Conservation (phyloP, 768 basidiomycete species). For the Termitomyces sp. region DNA sequence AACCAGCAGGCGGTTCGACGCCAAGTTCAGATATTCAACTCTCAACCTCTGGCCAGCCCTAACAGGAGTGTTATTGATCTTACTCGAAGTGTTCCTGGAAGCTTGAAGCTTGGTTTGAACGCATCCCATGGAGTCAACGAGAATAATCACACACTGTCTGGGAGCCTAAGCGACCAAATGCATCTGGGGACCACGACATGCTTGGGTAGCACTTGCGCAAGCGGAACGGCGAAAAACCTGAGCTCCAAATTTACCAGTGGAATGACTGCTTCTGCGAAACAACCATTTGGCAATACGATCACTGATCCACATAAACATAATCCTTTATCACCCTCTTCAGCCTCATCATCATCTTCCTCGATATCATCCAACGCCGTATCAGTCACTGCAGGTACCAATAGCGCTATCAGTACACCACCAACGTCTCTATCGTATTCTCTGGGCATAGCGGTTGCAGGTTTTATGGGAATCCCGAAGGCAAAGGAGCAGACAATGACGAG, state of each 20-base stretch:
- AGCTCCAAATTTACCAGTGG: conserved; percentile 39
- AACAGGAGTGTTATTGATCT: conserved; percentile 30
- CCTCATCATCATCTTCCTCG: conserved; percentile 54
- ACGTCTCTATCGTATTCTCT: conserved; percentile 51
- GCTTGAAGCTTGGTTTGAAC: conserved; percentile 23
- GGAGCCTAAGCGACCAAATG: conserved; percentile 40
- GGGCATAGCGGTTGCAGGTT: conserved; percentile 38
- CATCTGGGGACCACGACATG: conserved; percentile 32
- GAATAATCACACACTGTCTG: conserved; percentile 31
- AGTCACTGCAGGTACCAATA: conserved; percentile 35
- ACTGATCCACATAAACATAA: conserved; percentile 13
- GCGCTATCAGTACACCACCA: conserved; percentile 52
- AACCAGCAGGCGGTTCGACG: conserved; percentile 48
- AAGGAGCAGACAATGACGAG: conserved; percentile 14
- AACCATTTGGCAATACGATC: conserved; percentile 12
- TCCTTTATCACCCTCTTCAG: conserved; percentile 32
- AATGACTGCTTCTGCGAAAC: conserved; percentile 29
- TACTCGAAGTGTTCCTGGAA: conserved; percentile 23
- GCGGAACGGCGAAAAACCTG: conserved; percentile 28
- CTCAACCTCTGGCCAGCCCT: conserved; percentile 71
- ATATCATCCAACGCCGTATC: conserved; percentile 40
- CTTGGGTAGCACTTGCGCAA: conserved; percentile 19
- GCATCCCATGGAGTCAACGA: conserved; percentile 23
- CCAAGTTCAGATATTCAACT: conserved; percentile 80
- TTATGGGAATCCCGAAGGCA: conserved; percentile 32